Evolutionary conservation across 163 green algal genomes (phyloP).

Genomic region (Dunaliella salina): DNA sequence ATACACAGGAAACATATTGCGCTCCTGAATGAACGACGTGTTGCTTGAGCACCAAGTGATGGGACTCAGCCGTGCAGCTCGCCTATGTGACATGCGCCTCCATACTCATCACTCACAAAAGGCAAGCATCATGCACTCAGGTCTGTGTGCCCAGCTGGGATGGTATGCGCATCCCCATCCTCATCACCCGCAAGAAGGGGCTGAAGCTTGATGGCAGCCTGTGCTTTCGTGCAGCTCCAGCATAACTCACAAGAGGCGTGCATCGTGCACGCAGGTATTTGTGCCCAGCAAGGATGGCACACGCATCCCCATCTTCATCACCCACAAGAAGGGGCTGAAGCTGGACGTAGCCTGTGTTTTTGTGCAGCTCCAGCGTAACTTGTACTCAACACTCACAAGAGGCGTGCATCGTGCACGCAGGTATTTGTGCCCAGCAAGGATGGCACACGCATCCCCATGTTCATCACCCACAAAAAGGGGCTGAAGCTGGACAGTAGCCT

Average conservation of each 20-base stretch:
- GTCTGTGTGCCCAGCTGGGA: not conserved
- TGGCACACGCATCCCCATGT: slow-evolving; percentile 84
- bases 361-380: too few relatives aligned
- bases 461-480: slow-evolving; percentile 73
- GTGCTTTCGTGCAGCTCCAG: too few relatives aligned
- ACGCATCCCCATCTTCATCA: slow-evolving; percentile 84
- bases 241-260: not conserved
- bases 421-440: slow-evolving; percentile 80
- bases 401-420: slow-evolving; percentile 18
- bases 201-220: too few relatives aligned
- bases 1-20: too few relatives aligned
- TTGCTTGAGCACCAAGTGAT: too few relatives aligned
- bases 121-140: not conserved
- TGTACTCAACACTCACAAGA: too few relatives aligned
- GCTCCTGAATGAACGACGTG: too few relatives aligned
- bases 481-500: slow-evolving; percentile 56
- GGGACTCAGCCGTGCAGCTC: too few relatives aligned
- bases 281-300: slow-evolving; percentile 80
- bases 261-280: slow-evolving; percentile 56
- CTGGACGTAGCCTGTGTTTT: slow-evolving; percentile 48
- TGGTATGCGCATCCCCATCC: too few relatives aligned
- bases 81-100: too few relatives aligned
- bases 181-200: too few relatives aligned
- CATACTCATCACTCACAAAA: too few relatives aligned
- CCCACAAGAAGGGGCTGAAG: slow-evolving; percentile 58